Base-by-base conservation (phyloP, 352 stramenopile genomes). In the Globisporangium cystogenes region DNA sequence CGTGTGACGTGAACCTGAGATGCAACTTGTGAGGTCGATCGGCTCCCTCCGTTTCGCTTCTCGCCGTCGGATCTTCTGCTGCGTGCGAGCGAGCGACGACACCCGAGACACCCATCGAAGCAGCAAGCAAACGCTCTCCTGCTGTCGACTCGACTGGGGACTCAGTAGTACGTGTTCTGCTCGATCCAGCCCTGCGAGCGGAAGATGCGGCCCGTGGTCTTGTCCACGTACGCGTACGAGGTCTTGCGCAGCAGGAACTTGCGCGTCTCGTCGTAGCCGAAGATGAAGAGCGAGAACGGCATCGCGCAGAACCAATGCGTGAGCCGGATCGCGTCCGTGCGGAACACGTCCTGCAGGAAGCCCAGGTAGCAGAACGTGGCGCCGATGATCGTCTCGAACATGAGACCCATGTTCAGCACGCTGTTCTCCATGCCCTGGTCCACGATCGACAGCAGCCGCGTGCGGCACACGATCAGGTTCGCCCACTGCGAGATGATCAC, bases 381-480 rank as follows among this genome's bases (percentile, higher is more conserved):
- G 55, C 77, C 83, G 7, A 96, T 44, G 33, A 93, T 60, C 36
- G 85, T 87, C 74, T 96, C 87, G 58, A 93, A 95, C 21, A 88
- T 56, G 21, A 96, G 70, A 14, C 83, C 83, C 66, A 95, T 94
- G 66, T 95, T 93, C 56, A 97, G 76, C 55, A 90, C 77, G 10
- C 59, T 77, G 70, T 96, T 96, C 36, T 72, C 53, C 81, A 97
- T 93, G 54, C 88, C 87, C 53, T 96, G 88, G 18, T 86, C 65
- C 43, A 74, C 60, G 55, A 96, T 77, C 39, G 77, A 93, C 29
- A 96, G 68, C 68, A 87, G 74, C 7, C 88, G 72, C 35, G 87
- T 97, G 56, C 93, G 93, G 65, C 79, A 95, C 45, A 95, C 81
- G 14, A 96, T 56, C 20, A 96, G 31, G 55, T 95, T 88, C 21